Base-by-base conservation (phyloP, 164 flowering plant species). In the Macadamia tetraphylla region DNA sequence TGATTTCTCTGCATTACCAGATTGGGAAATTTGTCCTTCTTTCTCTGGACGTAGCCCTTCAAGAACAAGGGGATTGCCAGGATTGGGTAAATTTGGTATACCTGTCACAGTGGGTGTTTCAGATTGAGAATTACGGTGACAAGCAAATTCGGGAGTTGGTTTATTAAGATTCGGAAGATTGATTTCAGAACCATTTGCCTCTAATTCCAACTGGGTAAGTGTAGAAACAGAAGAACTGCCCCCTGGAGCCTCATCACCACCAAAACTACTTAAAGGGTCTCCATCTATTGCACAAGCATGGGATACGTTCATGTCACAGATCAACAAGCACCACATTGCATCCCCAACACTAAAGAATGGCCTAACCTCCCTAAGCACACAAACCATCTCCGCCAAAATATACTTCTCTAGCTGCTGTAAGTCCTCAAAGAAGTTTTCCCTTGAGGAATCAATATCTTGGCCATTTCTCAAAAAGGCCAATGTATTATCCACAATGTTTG, bases 311-410 rank as follows among this genome's bases (percentile, higher is more conserved):
- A 94, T 87, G 76, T 94, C 99, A 78, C 86, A 84, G 29, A 92
- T 85, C 71, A 94, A 75, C 81, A 94, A 85, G 76, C 90, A 87
- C 99, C 97, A 94, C 94, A 90, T 84, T 67, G 99, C 97, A 70
- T 94, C 97, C 56, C 97, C 99, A n/a, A 81, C 82, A 76, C 92
- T 92, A 69, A 88, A 86, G 75, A 81, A 89, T 62, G 99, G 97
- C 68, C 89, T 85, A 18, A 94, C 85, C 68, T 91, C 97, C 71
- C 87, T 82, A 61, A 94, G 81, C 62, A 92, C 90, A 70, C 99
- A 85, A 69, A 90, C 91, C 83, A 90, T 72, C 73, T 94, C 97
- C 0, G 91, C 97, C 79, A 94, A 76, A 64, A 90, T 73, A 80
- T 88, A 92, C 82, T 81, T 87, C 83, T 84, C 94, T 74, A 94